Evolutionary conservation across 345 rosid genomes (phyloP).

Genomic region (Acer campestre): DNA sequence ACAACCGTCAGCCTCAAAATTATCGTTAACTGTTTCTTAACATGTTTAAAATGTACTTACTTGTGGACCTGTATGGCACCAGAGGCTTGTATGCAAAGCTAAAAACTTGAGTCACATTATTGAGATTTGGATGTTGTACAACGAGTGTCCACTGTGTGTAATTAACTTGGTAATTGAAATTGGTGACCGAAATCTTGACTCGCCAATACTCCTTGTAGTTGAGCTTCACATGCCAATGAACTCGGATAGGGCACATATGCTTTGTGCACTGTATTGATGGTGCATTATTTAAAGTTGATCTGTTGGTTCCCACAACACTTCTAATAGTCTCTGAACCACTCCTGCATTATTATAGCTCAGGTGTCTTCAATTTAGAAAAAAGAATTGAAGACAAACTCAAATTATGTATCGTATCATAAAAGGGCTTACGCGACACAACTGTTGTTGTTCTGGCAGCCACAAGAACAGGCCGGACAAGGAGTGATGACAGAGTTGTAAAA

Average conservation of each 20-base stretch:
- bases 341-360: conserved; percentile 13
- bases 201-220: conserved; percentile 40
- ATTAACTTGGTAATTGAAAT: conserved; percentile 31
- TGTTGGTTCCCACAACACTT: conserved; percentile 11
- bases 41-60: conserved; percentile 15
- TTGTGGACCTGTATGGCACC: conserved; percentile 13
- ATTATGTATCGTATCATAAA: neutral
- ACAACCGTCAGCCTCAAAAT: neutral
- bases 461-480: conserved; percentile 48
- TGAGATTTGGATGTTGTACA: conserved; percentile 42
- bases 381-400: neutral
- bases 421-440: conserved; percentile 35
- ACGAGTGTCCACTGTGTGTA: conserved; percentile 40
- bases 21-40: neutral
- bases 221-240: conserved; percentile 42
- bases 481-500: conserved; percentile 50
- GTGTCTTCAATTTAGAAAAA: neutral
- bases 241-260: conserved; percentile 34
- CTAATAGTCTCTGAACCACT: conserved; percentile 16
- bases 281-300: neutral
- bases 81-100: conserved; percentile 33
- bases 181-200: conserved; percentile 35
- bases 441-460: conserved; percentile 44
- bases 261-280: conserved; percentile 26
- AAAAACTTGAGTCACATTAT: conserved; percentile 28